Evolutionary conservation across 257 asterid species (phyloP).

Genomic region (Gentiana dahurica): DNA sequence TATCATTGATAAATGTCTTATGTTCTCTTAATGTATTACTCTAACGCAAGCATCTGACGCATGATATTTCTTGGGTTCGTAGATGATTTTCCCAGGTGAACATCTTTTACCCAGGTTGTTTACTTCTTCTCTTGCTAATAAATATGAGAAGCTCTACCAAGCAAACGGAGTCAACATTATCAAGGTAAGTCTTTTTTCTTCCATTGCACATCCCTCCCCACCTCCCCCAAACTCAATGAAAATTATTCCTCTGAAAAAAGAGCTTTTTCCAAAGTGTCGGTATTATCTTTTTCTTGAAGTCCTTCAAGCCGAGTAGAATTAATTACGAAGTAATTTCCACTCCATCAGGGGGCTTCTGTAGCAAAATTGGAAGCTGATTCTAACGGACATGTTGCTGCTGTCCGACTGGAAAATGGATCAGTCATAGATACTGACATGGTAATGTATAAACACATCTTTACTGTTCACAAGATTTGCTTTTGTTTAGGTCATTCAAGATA

Average conservation of each 20-base stretch:
- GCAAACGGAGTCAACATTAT: conserved; percentile 72
- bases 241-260: neutral
- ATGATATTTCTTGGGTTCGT: conserved; percentile 8
- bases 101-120: conserved; percentile 78
- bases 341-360: conserved; percentile 70
- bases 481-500: too few species aligned
- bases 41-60: neutral
- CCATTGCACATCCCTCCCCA: conserved; percentile 2
- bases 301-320: neutral
- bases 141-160: conserved; percentile 69
- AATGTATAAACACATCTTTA: conserved; percentile 3
- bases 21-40: too few species aligned
- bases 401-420: conserved; percentile 66
- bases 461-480: too few species aligned
- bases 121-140: conserved; percentile 78
- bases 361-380: conserved; percentile 64
- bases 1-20: too few species aligned
- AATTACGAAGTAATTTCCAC: conserved; percentile 6
- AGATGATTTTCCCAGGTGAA: conserved; percentile 82
- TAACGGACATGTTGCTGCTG: conserved; percentile 64
- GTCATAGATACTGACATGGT: conserved; percentile 80
- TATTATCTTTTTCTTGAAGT: neutral
- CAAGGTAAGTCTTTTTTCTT: conserved; percentile 47
- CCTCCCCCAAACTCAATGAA: neutral
- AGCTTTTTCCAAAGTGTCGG: neutral